Evolutionary conservation across 768 basidiomycete species (phyloP).

Genomic region (Coprinopsis sp.): DNA sequence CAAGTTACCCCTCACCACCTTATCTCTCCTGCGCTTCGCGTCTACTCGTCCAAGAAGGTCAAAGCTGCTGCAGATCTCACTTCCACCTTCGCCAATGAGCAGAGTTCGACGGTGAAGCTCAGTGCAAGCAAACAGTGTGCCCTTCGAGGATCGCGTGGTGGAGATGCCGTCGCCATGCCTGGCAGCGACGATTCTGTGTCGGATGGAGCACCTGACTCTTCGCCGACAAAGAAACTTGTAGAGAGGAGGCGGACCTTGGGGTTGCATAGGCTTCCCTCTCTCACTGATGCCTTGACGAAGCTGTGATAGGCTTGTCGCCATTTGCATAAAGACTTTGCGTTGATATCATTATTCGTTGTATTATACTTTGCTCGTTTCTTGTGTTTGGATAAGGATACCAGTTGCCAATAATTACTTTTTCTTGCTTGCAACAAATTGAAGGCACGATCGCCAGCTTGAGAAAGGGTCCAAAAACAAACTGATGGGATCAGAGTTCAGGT

Average conservation of each 20-base stretch:
- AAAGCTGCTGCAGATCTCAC: too few species aligned
- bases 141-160: neutral
- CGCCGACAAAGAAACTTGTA: constrained; percentile 4
- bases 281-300: neutral
- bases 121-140: neutral
- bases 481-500: too few species aligned
- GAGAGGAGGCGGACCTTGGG: constrained; percentile 9
- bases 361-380: neutral
- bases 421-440: too few species aligned
- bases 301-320: neutral
- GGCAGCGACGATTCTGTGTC: constrained; percentile 4
- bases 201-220: neutral
- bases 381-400: neutral
- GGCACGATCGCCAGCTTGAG: too few species aligned
- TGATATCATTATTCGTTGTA: neutral
- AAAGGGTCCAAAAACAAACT: too few species aligned
- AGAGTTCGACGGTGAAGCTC: neutral
- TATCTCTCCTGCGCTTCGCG: constrained; percentile 42
- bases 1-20: constrained; percentile 70
- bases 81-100: neutral
- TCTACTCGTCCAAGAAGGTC: neutral
- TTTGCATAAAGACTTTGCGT: neutral
- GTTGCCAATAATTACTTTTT: neutral
- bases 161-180: neutral
- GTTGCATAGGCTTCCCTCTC: constrained; percentile 1